Conservation (phyloP, 306 rosid genomes). For the Rubus parviflorus region DNA sequence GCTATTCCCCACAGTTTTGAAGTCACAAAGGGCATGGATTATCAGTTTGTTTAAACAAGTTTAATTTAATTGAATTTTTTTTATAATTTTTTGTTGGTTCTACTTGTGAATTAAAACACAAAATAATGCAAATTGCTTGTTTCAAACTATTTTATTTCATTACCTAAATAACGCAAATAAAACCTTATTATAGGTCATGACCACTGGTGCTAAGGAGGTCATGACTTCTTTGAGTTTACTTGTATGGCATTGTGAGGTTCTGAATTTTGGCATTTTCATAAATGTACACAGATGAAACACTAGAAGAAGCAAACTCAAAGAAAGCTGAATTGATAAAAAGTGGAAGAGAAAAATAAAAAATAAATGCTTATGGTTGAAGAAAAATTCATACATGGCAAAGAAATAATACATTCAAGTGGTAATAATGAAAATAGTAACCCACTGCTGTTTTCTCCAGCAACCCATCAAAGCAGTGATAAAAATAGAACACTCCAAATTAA, state of each 20-base stretch:
- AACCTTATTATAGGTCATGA: background rate
- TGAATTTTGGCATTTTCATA: background rate
- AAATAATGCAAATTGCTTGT: background rate
- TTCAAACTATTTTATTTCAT: background rate
- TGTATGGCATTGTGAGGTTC: background rate
- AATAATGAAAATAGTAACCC: conserved; percentile 30
- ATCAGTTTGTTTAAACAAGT: background rate
- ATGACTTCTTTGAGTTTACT: background rate
- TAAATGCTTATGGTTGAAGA: conserved; percentile 36
- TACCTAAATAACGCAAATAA: background rate
- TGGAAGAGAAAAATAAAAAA: background rate
- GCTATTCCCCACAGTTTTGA: background rate
- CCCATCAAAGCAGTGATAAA: conserved; percentile 32
- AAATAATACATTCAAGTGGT: conserved; percentile 22
- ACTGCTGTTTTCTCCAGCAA: conserved; percentile 33
- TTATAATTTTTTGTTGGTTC: background rate
- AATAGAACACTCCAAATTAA: conserved; percentile 28
- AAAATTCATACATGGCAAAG: conserved; percentile 31
- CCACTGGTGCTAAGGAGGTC: background rate
- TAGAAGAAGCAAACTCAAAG: background rate
- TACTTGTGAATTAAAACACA: background rate
- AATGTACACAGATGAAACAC: background rate
- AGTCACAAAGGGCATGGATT: background rate
- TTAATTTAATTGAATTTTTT: too few species aligned
- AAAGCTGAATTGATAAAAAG: background rate